Conservation (phyloP, 345 rosid genomes). For the Salix caprea region DNA sequence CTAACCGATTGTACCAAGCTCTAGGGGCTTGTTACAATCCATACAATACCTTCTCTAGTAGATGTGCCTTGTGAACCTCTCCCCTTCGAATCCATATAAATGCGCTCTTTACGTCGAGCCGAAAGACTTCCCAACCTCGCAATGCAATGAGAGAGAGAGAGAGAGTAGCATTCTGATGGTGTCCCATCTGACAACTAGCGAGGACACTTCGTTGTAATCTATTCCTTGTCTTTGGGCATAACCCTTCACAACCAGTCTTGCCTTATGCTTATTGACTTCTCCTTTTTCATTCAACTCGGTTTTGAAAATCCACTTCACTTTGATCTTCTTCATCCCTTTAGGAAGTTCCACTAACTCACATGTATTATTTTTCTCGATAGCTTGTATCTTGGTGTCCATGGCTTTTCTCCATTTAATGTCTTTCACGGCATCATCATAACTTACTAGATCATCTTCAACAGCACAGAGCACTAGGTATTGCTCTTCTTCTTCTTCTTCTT, state of each 20-base stretch:
- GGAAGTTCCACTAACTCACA: neutral
- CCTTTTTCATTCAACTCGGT: neutral
- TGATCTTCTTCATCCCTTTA: neutral
- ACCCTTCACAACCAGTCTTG: neutral
- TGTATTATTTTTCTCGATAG: conserved; percentile 2
- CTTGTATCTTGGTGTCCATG: conserved; percentile 7
- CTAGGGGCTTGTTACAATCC: neutral
- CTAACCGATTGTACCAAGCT: neutral
- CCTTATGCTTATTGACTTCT: neutral
- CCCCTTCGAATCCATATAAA: neutral
- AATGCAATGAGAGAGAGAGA: neutral
- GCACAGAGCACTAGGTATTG: no score
- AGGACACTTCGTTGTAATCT: neutral
- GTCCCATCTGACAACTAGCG: neutral
- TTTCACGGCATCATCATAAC: neutral
- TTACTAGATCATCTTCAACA: neutral
- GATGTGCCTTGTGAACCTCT: neutral
- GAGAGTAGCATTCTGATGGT: neutral
- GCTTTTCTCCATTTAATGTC: neutral
- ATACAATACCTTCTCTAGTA: neutral
- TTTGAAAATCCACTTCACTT: neutral
- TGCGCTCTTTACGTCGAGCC: neutral
- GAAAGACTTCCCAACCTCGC: neutral
- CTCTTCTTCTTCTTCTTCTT: no score
- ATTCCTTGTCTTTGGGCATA: neutral